phyloP scores from a whole-genome alignment of 2,329 filamentous ascomycete species.

The Penicillium aurantiogriseum region DNA sequence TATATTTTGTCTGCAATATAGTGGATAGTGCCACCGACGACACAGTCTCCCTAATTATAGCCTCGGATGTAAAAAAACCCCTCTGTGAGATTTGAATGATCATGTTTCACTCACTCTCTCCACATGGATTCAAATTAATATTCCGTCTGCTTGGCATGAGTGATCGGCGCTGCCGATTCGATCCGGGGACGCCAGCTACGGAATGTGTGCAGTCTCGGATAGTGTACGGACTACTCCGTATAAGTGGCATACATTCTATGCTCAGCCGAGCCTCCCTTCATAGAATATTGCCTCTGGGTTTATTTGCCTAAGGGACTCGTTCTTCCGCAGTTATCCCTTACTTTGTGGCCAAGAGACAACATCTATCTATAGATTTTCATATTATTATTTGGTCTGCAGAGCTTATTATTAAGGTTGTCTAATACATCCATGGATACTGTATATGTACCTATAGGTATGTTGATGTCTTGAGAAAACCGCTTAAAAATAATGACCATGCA shows the following conservation, averaged over 20 bases:
- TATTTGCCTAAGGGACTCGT: not conserved
- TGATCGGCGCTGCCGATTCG: not conserved
- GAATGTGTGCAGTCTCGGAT: not conserved
- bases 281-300: not conserved
- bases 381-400: not conserved
- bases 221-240: not conserved
- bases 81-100: constrained; percentile 10
- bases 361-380: not conserved
- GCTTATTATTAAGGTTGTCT: not conserved
- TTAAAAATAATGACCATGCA: not conserved
- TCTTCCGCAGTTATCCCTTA: not conserved
- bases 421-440: too few species aligned
- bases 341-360: not conserved
- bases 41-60: constrained; percentile 7
- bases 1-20: not conserved
- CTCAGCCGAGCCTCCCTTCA: not conserved
- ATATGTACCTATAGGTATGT: too few species aligned
- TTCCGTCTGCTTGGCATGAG: constrained; percentile 17
- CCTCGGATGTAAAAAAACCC: not conserved
- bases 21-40: not conserved
- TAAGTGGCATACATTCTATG: not conserved
- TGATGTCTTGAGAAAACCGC: too few species aligned
- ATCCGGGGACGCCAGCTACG: not conserved
- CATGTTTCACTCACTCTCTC: constrained; percentile 22
- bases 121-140: constrained; percentile 9